Evolutionary conservation across 495 filamentous ascomycete genomes (phyloP).

Genomic region (Tuber microsphaerosporum): DNA sequence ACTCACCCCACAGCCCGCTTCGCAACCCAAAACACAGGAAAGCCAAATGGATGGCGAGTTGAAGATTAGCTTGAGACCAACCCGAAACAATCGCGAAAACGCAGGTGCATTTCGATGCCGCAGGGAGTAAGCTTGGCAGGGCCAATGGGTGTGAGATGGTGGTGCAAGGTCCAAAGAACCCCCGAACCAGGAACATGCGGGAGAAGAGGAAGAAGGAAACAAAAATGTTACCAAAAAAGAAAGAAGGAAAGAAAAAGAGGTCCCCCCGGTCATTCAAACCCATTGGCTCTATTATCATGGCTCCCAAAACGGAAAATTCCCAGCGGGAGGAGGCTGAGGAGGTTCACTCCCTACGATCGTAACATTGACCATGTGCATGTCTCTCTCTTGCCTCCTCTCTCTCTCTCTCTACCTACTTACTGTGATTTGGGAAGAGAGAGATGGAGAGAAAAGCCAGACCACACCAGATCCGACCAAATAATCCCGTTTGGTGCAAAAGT

Average conservation of each 20-base stretch:
- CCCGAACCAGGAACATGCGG: slow-evolving; percentile 3
- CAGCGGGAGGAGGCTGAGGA: not conserved
- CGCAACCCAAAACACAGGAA: slow-evolving; percentile 18
- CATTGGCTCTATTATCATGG: not conserved
- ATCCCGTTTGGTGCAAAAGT: not conserved
- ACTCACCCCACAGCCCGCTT: slow-evolving; percentile 1
- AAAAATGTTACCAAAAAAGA: not conserved
- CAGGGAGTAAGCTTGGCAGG: slow-evolving; percentile 18
- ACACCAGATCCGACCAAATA: not conserved
- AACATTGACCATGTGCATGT: slow-evolving; percentile 3
- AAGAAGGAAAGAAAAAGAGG: not conserved
- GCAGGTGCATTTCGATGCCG: slow-evolving; percentile 29
- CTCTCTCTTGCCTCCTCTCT: not conserved
- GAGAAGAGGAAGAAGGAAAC: not conserved
- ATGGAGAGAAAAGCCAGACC: not conserved
- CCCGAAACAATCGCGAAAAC: slow-evolving; percentile 35
- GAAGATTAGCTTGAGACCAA: slow-evolving; percentile 35
- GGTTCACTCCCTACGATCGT: not conserved
- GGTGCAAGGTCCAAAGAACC: not conserved
- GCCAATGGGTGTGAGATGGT: not conserved
- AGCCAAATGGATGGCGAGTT: slow-evolving; percentile 10
- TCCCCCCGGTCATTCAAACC: not conserved
- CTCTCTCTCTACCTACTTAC: not conserved
- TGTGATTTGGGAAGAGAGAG: not conserved
- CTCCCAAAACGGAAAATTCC: not conserved